Base-by-base conservation (phyloP, 352 stramenopile genomes). In the Pythium pyrilobum region DNA sequence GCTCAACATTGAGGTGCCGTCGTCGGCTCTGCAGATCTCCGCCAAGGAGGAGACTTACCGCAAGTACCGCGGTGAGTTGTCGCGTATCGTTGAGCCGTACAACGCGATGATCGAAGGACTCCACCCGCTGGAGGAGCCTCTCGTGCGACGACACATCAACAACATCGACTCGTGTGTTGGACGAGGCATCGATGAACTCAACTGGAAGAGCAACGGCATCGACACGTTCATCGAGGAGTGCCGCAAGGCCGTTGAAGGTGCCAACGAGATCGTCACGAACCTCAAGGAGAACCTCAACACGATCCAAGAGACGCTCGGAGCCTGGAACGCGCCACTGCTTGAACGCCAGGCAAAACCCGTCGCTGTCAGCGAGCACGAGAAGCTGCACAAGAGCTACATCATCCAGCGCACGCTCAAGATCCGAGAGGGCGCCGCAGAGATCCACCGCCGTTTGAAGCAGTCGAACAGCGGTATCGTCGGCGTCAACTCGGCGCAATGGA, bases 1-100 rank as follows among this genome's bases (percentile, higher is more conserved):
- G 16, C 72, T 99, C 2, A 92, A 79, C 44, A 90, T 99, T n/a
- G 83, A 93, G 9, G 96, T 99, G 16, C 96, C 96, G 5, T 80
- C 88, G 25, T 96, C 89, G 0, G 96, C 96, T 5, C 67, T 99
- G 10, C 82, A 97, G 62, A 98, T 99, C 59, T 98, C 97, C 24
- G 71, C 93, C 15, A 96, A 96, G 55, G 92, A 95, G 40, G 90
- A 97, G 42, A 97, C 96, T 20, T 99, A 98, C 74, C 89, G 96
- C 45, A 91, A 92, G 64, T 98, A 97, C 78, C 97, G 91, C 12
- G 94, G 89, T 2, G 97, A 98, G 66, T 69, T 99, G 32, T 94
- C 98, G 64, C 94, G 98, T 52, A 98, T 99, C 61, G 95, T 98
- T 0, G 95, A 98, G 41, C 97, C 96, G 52, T 98, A 99, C 74